phyloP scores from a whole-genome alignment of 1,284 basidiomycete species.

The Serendipita sp. region DNA sequence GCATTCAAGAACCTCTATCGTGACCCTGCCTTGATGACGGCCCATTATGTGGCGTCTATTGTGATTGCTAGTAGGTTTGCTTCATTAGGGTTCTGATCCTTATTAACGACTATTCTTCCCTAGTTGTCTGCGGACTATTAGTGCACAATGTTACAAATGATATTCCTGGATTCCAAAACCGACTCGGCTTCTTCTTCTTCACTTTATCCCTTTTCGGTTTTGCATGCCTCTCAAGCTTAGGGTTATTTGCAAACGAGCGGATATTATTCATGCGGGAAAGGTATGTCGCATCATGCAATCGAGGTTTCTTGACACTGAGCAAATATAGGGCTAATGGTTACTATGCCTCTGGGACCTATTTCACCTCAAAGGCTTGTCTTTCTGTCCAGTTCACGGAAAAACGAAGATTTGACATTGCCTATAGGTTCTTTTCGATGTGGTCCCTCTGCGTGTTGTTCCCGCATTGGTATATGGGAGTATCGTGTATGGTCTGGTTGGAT shows the following conservation, averaged over 20 bases:
- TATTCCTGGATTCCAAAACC: constrained; percentile 88
- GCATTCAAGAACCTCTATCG: constrained; percentile 98
- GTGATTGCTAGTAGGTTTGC: constrained; percentile 56
- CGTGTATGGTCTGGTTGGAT: constrained; percentile 83
- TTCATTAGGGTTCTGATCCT: background rate
- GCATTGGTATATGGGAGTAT: constrained; percentile 90
- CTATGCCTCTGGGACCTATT: constrained; percentile 91
- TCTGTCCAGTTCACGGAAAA: background rate
- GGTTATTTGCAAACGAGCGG: constrained; percentile 85
- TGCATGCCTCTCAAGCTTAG: constrained; percentile 84
- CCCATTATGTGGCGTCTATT: constrained; percentile 82
- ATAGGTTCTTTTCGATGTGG: constrained; percentile 84
- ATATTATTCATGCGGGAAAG: constrained; percentile 93
- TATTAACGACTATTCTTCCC: background rate
- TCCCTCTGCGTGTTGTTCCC: constrained; percentile 86
- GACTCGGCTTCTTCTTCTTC: constrained; percentile 89
- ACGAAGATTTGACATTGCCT: background rate
- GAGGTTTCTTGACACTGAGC: background rate
- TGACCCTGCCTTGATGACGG: constrained; percentile 79
- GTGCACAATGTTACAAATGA: constrained; percentile 75
- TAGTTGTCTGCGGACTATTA: constrained; percentile 71
- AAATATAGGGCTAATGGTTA: constrained; percentile 77
- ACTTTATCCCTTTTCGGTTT: constrained; percentile 90
- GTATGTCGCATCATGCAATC: constrained; percentile 27
- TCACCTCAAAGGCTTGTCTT: constrained; percentile 63